These are phyloP conservation scores for Pleomassaria siparia DNA, from an alignment of 2,329 filamentous ascomycete genomes.

Conservation along the genomic window DNA sequence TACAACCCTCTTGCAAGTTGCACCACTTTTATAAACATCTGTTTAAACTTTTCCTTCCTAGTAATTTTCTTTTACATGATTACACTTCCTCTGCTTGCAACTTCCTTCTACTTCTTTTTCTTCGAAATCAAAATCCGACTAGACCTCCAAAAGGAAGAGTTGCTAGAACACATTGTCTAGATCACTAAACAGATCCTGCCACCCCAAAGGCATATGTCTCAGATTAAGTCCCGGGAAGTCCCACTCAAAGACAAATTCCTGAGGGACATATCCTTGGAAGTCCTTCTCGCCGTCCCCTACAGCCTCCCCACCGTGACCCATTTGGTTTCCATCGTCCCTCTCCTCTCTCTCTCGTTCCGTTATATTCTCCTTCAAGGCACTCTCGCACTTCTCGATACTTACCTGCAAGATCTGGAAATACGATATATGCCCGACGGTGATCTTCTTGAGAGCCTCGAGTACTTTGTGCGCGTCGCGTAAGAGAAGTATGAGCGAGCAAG, in stretches of 20 bases:
- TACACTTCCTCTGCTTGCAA: too few relatives aligned
- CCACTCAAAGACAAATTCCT: conserved; percentile 61
- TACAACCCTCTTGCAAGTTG: too few relatives aligned
- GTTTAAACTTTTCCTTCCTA: too few relatives aligned
- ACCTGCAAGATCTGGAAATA: conserved; percentile 54
- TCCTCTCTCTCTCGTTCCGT: conserved; percentile 13
- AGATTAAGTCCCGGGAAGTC: conserved; percentile 58
- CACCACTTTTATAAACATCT: too few relatives aligned
- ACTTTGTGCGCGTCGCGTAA: conserved; percentile 49
- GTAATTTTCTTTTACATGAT: too few relatives aligned
- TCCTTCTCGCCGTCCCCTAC: conserved; percentile 46
- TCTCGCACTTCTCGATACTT: conserved; percentile 55
- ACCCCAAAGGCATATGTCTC: conserved; percentile 51
- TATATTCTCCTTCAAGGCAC: conserved; percentile 45
- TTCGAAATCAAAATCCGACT: too few relatives aligned
- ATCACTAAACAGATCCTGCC: conserved; percentile 53
- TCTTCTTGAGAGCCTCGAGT: conserved; percentile 46
- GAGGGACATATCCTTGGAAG: conserved; percentile 56
- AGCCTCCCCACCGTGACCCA: not conserved
- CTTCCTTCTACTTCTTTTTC: too few relatives aligned
- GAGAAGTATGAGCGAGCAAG: conserved; percentile 43
- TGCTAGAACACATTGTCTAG: conserved; percentile 39
- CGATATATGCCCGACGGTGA: conserved; percentile 47
- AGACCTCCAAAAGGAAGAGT: too few relatives aligned
- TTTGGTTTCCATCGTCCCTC: conserved; percentile 4